A percentile compares a stretch with the other conserved stretches of the same genome.
Evolutionary conservation across 805 yeast genomes (phyloP).

Genomic region (Candida pini): DNA sequence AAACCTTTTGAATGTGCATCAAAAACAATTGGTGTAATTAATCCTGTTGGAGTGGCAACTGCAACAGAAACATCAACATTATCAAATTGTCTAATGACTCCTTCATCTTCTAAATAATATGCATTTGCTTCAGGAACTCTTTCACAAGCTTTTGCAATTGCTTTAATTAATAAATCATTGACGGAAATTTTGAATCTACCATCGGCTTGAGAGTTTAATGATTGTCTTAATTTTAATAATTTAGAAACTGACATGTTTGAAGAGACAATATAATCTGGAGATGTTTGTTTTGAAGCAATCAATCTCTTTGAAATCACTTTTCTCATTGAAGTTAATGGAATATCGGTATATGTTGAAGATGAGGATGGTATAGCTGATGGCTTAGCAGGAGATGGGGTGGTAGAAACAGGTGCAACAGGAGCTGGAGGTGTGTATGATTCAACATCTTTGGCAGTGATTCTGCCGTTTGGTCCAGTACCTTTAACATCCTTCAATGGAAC

Average conservation of each 20-base stretch:
- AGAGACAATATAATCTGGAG: slow-evolving; percentile 91
- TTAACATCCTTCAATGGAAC: slow-evolving; percentile 74
- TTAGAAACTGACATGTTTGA: slow-evolving; percentile 83
- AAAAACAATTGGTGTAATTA: slow-evolving; percentile 92
- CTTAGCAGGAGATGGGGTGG: slow-evolving; percentile 39
- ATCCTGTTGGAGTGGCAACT: slow-evolving; percentile 96
- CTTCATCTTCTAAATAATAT: slow-evolving; percentile 85
- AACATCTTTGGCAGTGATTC: slow-evolving; percentile 87
- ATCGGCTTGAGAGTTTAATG: slow-evolving; percentile 78
- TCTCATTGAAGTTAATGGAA: slow-evolving; percentile 89
- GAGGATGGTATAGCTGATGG: slow-evolving; percentile 44
- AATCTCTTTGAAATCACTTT: slow-evolving; percentile 88
- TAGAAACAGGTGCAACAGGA: slow-evolving; percentile 34
- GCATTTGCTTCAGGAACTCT: slow-evolving; percentile 94
- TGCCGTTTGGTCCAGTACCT: slow-evolving; percentile 94
- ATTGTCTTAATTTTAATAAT: slow-evolving; percentile 84
- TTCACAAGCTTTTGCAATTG: slow-evolving; percentile 82
- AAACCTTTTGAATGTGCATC: slow-evolving; percentile 87
- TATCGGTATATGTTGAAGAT: slow-evolving; percentile 64
- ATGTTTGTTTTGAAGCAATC: slow-evolving; percentile 73
- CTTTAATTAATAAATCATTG: slow-evolving; percentile 91
- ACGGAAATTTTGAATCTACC: slow-evolving; percentile 89
- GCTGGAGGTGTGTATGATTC: slow-evolving; percentile 49
- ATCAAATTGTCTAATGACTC: slow-evolving; percentile 85
- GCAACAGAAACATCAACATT: slow-evolving; percentile 97